These are phyloP conservation scores for Pseudogymnoascus sp. DNA, from an alignment of 2,329 filamentous ascomycete species.

Conservation along the genomic window DNA sequence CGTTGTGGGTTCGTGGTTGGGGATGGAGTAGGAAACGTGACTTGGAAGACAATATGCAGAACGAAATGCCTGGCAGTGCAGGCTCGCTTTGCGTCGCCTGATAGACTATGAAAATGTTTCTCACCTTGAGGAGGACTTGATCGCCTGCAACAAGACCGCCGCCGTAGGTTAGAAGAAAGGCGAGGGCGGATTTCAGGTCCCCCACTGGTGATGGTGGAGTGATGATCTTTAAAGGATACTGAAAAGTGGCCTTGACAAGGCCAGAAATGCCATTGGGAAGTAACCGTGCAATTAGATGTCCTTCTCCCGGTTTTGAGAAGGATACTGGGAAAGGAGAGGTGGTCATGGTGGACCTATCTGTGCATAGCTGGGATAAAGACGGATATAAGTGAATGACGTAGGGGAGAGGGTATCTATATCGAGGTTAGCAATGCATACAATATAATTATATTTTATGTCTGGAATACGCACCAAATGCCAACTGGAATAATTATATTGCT, in stretches of 20 bases:
- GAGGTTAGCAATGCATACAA: not conserved
- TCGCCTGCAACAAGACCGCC: conserved; percentile 89
- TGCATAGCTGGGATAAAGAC: conserved; percentile 26
- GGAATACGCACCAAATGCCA: not conserved
- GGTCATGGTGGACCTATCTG: conserved; percentile 16
- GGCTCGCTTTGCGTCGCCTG: not conserved
- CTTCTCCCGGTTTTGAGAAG: conserved; percentile 67
- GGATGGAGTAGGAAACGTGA: not conserved
- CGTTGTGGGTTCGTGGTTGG: not conserved
- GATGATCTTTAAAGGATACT: conserved; percentile 92
- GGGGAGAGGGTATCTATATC: not conserved
- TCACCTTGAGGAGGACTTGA: conserved; percentile 55
- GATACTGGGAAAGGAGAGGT: conserved; percentile 47
- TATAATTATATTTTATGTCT: not conserved
- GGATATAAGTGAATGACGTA: not conserved
- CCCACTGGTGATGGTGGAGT: conserved; percentile 60
- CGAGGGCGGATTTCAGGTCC: conserved; percentile 60
- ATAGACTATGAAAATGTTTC: not conserved
- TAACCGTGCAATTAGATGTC: conserved; percentile 65
- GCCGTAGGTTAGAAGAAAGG: conserved; percentile 90
- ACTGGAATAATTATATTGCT: not conserved
- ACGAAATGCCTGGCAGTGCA: not conserved
- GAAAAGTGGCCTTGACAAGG: conserved; percentile 70
- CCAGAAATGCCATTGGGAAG: conserved; percentile 66
- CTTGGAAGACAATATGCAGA: not conserved